Base-by-base conservation (phyloP, 768 basidiomycete genomes). In the Nidula microcarpa region DNA sequence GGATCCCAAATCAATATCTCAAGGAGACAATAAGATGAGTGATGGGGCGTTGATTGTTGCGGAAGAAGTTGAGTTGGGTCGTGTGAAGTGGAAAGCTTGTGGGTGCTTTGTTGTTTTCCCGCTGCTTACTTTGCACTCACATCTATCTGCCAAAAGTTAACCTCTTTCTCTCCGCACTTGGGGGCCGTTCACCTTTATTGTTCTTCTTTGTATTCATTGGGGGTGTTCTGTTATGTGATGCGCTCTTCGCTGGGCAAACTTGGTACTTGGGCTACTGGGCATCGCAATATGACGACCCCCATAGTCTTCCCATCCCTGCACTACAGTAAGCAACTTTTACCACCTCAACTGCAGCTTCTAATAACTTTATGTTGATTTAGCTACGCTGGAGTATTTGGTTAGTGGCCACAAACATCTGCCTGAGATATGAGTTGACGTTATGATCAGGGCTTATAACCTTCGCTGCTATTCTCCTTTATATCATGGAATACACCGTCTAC, bases 61-160 rank as follows among this genome's bases (percentile, higher is more conserved):
- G 0, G 86, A 89, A 59, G 86, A 89, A 60, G 71, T 85, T 44
- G 77, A 74, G 14, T 73, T 75, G 48, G 85, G 86, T 0, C 81
- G 80, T 54, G 77, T 87, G 32, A 77, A 79, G 45, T 81, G 79
- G 76, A 53, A 68, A 36, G 69, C 79, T 41, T 56, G 76, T 71
- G 64, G 54, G 70, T 66, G 46, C 3, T 33, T 7, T n/a, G 39
- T 35, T 43, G 14, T 34, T 49, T 45, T 33, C 7, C 13, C 23
- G 44, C 41, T 17, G 3, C 39, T 41, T 50, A 16, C 33, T 10
- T 6, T 33, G 10, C 5, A 44, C 18, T n/a, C 51, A 30, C 18
- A 53, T 14, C 11, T 47, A 49, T 32, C 45, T 50, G 35, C 53
- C 70, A 41, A 13, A 2, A 13, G 67, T 74, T 34, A 68, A 64